Evolutionary conservation across 2,329 filamentous ascomycete species (phyloP).

Genomic region (Fulvia fulva): DNA sequence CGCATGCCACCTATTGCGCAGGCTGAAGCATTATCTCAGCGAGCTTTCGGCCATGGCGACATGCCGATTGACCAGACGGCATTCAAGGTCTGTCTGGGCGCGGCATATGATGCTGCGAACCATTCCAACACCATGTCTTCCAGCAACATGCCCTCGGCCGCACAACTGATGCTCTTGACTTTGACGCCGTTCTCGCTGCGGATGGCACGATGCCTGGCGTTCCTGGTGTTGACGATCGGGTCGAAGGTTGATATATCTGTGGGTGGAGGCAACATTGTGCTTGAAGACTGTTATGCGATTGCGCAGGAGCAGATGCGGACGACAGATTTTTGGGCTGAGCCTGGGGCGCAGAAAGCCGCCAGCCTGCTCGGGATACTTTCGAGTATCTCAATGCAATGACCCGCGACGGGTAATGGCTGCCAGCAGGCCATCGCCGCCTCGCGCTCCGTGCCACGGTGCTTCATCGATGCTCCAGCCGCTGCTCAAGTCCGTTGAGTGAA

Average conservation of each 20-base stretch:
- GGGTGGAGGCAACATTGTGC: background rate
- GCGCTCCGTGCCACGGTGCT: too few relatives aligned
- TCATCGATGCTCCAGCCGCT: too few relatives aligned
- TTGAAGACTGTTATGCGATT: conserved; percentile 9
- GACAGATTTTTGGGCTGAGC: conserved; percentile 12
- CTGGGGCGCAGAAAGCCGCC: conserved; percentile 5
- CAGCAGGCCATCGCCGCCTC: too few relatives aligned
- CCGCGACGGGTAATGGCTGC: background rate
- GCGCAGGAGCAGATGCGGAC: conserved; percentile 11
- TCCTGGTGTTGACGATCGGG: conserved; percentile 12
- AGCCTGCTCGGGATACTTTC: background rate
- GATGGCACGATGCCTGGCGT: conserved; percentile 12
- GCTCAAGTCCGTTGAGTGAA: too few relatives aligned
- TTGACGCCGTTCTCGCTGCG: conserved; percentile 12
- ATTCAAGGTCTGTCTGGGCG: conserved; percentile 14
- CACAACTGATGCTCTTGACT: conserved; percentile 5
- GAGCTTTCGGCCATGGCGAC: conserved; percentile 5
- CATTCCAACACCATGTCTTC: background rate
- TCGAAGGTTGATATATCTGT: background rate
- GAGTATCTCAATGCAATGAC: background rate
- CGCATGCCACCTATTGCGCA: conserved; percentile 4
- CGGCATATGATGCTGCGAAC: conserved; percentile 7
- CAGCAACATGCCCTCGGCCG: background rate
- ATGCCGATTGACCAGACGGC: conserved; percentile 11
- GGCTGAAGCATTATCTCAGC: conserved; percentile 6